Percentiles rank a stretch among this genome's conserved stretches.
Evolutionary conservation across 2,329 filamentous ascomycete species (phyloP).

Genomic region (Aspergillus transmontanensis): DNA sequence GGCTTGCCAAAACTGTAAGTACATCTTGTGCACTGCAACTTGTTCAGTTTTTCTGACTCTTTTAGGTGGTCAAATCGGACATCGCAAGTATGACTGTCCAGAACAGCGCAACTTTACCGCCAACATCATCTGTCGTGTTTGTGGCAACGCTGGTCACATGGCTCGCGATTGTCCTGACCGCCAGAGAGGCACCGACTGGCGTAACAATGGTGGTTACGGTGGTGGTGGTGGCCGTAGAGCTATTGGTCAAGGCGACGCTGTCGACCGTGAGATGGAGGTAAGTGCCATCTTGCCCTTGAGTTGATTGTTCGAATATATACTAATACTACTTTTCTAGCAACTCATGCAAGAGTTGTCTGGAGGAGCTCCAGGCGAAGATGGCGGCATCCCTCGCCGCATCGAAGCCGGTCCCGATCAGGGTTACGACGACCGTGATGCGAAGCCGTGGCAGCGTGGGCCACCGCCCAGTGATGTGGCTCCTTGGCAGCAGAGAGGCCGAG

Average conservation of each 20-base stretch:
- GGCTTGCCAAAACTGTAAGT: slow-evolving; percentile 90
- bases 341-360: slow-evolving; percentile 97
- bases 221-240: slow-evolving; percentile 58
- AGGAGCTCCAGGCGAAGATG: slow-evolving; percentile 61
- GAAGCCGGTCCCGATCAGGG: slow-evolving; percentile 74
- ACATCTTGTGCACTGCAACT: not conserved
- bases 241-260: slow-evolving; percentile 77
- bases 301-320: slow-evolving; percentile 22
- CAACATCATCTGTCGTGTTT: slow-evolving; percentile 97
- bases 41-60: not conserved
- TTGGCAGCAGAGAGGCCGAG: slow-evolving; percentile 64
- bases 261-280: slow-evolving; percentile 94
- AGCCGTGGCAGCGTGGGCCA: slow-evolving; percentile 84
- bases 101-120: slow-evolving; percentile 98
- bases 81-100: slow-evolving; percentile 98
- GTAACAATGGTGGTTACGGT: slow-evolving; percentile 66
- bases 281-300: slow-evolving; percentile 34
- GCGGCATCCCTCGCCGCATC: slow-evolving; percentile 73
- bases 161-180: slow-evolving; percentile 95
- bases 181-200: slow-evolving; percentile 87
- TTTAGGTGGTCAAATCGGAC: slow-evolving; percentile 88
- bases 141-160: slow-evolving; percentile 98
- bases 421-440: slow-evolving; percentile 58
- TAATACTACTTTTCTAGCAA: slow-evolving; percentile 62
- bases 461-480: slow-evolving; percentile 77